Evolutionary conservation across 1,139 yeast species (phyloP).

Genomic region (Yamadazyma aaseri): DNA sequence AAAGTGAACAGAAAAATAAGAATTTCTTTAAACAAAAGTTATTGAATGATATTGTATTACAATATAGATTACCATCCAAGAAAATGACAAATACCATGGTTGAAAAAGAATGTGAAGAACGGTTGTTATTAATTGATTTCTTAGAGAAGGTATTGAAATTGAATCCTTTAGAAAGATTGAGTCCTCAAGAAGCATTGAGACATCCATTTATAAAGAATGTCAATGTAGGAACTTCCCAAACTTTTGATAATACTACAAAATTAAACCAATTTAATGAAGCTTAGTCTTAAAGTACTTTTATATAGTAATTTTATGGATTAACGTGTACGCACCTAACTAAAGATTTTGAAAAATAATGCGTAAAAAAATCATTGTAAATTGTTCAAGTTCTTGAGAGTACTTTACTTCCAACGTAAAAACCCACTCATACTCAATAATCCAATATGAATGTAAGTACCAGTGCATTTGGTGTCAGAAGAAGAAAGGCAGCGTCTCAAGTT

Average conservation of each 20-base stretch:
- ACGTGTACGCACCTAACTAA: too few species aligned
- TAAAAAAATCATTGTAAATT: too few species aligned
- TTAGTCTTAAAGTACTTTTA: too few species aligned
- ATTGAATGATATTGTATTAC: slow-evolving; percentile 70
- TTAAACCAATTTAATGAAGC: slow-evolving; percentile 6
- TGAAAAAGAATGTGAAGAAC: slow-evolving; percentile 70
- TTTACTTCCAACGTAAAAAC: neutral
- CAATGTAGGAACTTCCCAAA: slow-evolving; percentile 4
- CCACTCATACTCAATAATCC: neutral
- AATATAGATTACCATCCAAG: slow-evolving; percentile 70
- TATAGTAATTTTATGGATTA: too few species aligned
- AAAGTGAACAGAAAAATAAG: slow-evolving; percentile 76
- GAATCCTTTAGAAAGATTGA: slow-evolving; percentile 92
- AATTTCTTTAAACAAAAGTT: slow-evolving; percentile 77
- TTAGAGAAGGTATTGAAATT: slow-evolving; percentile 72
- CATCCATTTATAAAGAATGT: slow-evolving; percentile 75
- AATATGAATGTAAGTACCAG: slow-evolving; percentile 86
- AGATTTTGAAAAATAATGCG: neutral
- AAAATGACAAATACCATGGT: slow-evolving; percentile 65
- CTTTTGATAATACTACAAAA: neutral
- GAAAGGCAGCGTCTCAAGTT: slow-evolving; percentile 57
- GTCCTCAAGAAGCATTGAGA: slow-evolving; percentile 90
- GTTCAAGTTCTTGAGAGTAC: neutral
- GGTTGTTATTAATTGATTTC: slow-evolving; percentile 75
- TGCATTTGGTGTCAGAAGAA: slow-evolving; percentile 78